Percentiles rank a stretch among this genome's conserved stretches.
phyloP scores from a whole-genome alignment of 2,329 filamentous ascomycete species.

The Macroventuria anomochaeta region DNA sequence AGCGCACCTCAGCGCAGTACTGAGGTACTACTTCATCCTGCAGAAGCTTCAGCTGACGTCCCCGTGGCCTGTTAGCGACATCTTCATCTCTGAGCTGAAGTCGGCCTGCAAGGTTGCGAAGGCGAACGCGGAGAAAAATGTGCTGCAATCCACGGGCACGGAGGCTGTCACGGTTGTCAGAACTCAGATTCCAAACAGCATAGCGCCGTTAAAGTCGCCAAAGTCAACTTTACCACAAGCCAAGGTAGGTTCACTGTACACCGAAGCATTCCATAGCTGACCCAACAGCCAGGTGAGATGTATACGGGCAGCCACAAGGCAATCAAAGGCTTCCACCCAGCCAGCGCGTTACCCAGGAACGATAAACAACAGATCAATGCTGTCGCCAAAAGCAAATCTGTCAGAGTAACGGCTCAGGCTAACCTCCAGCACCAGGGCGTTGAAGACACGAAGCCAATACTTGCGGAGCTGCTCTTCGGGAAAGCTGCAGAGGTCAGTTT shows the following conservation, averaged over 20 bases:
- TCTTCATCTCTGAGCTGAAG: neutral
- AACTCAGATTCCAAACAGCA: no score
- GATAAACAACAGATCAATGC: no score
- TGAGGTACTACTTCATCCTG: constrained; percentile 3
- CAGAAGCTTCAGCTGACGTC: neutral
- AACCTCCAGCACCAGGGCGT: no score
- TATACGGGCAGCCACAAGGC: constrained; percentile 2
- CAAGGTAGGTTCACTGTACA: neutral
- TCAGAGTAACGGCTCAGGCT: no score
- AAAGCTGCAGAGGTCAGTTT: neutral
- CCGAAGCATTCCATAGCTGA: neutral
- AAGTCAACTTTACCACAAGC: neutral
- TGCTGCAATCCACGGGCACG: neutral
- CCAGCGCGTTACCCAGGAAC: no score
- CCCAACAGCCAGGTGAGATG: neutral
- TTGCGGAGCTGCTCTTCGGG: neutral
- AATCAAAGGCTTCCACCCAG: neutral
- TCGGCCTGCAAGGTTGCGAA: neutral
- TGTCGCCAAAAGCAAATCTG: neutral
- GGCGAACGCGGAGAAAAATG: neutral
- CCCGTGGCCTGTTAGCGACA: neutral
- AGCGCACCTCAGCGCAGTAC: neutral
- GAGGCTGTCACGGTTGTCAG: neutral
- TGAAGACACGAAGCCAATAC: neutral
- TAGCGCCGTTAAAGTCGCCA: no score